Conservation (phyloP, 176 grass and related monocot species). For the Typha latifolia region DNA sequence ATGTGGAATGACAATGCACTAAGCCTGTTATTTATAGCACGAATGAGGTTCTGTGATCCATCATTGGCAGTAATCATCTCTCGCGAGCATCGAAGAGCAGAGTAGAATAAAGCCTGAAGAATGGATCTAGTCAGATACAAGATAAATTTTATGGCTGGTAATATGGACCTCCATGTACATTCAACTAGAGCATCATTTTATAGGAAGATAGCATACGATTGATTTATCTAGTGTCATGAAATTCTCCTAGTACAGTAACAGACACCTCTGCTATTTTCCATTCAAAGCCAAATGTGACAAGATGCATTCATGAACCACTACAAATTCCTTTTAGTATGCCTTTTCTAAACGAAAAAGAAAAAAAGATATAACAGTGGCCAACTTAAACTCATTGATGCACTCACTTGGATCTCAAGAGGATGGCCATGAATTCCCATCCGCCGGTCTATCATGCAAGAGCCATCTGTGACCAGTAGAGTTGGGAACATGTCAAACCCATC, state of each 20-base stretch:
- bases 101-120: constrained; percentile 69
- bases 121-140: constrained; percentile 15
- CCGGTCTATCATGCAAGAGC: constrained; percentile 86
- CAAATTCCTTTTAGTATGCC: too few species aligned
- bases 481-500: constrained; percentile 92
- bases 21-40: constrained; percentile 70
- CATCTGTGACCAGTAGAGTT: constrained; percentile 69
- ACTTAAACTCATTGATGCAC: constrained; percentile 1
- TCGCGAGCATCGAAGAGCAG: constrained; percentile 59
- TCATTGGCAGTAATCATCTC: constrained; percentile 60
- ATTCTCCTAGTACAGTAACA: too few species aligned
- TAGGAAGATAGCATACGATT: too few species aligned
- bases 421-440: constrained; percentile 86
- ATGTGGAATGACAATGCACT: constrained; percentile 82
- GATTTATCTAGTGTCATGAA: too few species aligned
- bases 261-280: too few species aligned
- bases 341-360: too few species aligned
- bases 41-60: constrained; percentile 51
- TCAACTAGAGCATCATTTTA: too few species aligned
- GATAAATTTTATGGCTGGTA: neutral
- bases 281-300: too few species aligned
- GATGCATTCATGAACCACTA: too few species aligned
- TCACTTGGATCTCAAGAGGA: constrained; percentile 87
- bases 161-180: neutral
- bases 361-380: too few species aligned